Evolutionary conservation across 2,329 filamentous ascomycete genomes (phyloP), one percentile per base, ranked within the genome.

Genomic region (Fusarium verticillioides): DNA sequence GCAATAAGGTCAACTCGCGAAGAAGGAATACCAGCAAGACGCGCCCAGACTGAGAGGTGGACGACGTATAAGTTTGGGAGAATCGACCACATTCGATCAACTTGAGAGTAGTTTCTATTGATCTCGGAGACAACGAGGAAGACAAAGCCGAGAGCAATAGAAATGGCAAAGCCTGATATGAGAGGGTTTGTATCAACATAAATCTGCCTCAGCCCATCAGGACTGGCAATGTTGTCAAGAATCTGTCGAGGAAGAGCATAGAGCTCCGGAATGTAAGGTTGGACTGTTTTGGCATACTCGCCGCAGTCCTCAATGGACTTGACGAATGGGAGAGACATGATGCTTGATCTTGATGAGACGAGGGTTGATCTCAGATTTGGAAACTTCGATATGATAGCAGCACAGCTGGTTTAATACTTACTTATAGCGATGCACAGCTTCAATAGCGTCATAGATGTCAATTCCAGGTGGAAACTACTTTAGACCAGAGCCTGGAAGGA

Each of bases 71-170:
- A 79, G 12, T 94, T 92, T 4, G 96, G 96, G 57, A 99, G 84
- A 69, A 99, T 87, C 79, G 94, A 96, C 96, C 96, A 99, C 77
- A 92, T 84, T 54, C 96, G 91, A 82, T 99, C 96, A 46, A 99
- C 92, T 83, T 99, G 96, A n/a, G 95, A 98, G 82, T 95, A 98
- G 82, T 99, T 99, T 78, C 89, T 89, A 83, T 97, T 98, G 84
- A 94, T 83, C 82, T 98, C 96, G 2, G 95, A 94, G 9, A 91
- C 85, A 37, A 96, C 79, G 30, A 97, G 85, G 77, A 97, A 93
- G 34, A 96, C 78, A 9, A 88, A 87, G 3, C 90, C 90, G n/a
- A 97, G 82, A 44, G 90, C 86, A 23, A 97, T 76, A 6, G 93
- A 92, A 60, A 94, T 88, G 0, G 90, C 92, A 72, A 97, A 87